Evolutionary conservation across 106 monocot genomes (phyloP).

Genomic region (Gastrodia elata): DNA sequence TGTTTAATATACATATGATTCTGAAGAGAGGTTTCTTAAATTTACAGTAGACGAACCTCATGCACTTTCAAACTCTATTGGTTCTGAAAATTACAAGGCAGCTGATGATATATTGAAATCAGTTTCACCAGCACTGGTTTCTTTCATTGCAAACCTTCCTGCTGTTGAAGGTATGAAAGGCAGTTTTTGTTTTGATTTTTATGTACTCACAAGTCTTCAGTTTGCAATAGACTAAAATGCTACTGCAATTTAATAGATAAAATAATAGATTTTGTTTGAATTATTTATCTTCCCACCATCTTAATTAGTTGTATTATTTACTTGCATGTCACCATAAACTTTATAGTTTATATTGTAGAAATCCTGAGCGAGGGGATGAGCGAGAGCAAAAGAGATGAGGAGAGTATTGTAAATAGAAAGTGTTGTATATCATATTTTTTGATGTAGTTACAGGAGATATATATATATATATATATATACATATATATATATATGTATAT

Average conservation of each 20-base stretch:
- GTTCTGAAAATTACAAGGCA: slow-evolving; percentile 26
- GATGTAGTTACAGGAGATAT: no score
- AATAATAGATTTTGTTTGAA: background rate
- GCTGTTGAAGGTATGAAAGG: slow-evolving; percentile 55
- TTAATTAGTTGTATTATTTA: no score
- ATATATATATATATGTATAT: no score
- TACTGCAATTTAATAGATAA: slow-evolving; percentile 1
- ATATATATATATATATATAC: no score
- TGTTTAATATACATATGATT: background rate
- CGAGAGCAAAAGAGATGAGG: no score
- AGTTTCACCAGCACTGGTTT: slow-evolving; percentile 42
- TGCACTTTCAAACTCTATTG: slow-evolving; percentile 16
- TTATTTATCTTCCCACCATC: no score
- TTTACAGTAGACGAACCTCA: slow-evolving; percentile 40
- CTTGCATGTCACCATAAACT: no score
- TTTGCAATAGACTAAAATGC: background rate
- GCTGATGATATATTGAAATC: slow-evolving; percentile 71
- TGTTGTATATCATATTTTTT: no score
- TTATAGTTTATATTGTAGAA: no score
- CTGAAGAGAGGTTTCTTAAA: background rate
- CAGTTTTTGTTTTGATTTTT: background rate
- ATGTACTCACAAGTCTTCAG: background rate
- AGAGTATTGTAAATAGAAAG: no score
- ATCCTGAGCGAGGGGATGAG: no score
- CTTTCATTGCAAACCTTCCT: slow-evolving; percentile 68